Percentiles rank a stretch among this genome's conserved stretches.
phyloP scores from a whole-genome alignment of 2,329 filamentous ascomycete species.

The Colletotrichum nymphaeae region DNA sequence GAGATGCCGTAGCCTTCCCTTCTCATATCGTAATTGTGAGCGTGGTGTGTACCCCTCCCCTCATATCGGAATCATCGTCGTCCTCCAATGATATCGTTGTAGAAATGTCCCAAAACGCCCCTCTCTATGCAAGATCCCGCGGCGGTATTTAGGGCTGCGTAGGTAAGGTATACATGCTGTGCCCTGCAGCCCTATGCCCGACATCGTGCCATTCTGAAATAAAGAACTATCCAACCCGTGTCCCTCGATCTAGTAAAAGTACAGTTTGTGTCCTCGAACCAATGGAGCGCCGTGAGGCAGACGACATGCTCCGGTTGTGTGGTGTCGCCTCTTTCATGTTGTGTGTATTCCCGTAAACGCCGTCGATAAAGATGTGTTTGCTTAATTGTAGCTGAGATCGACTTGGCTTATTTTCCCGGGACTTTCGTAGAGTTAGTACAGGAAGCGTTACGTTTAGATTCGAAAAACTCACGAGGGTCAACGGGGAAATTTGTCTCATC shows the following conservation, averaged over 20 bases:
- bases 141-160: neutral
- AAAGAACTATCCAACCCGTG: neutral
- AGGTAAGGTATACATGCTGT: neutral
- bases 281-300: conserved; percentile 20
- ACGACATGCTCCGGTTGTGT: conserved; percentile 7
- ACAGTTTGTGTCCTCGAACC: conserved; percentile 6
- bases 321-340: neutral
- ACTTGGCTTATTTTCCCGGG: neutral
- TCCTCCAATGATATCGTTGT: conserved; percentile 1
- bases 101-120: conserved; percentile 8
- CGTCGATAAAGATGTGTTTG: neutral
- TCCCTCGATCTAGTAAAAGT: neutral
- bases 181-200: neutral
- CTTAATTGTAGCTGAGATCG: neutral
- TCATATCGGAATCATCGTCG: neutral
- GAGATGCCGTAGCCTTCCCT: neutral
- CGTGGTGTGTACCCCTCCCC: conserved; percentile 10
- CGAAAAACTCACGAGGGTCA: conserved; percentile 12
- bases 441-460: no score
- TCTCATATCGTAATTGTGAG: neutral
- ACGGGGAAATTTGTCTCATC: neutral
- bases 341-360: conserved; percentile 14
- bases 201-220: neutral
- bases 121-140: conserved; percentile 3
- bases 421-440: neutral